These are phyloP conservation scores for Hypoxylon cercidicola DNA, from an alignment of 495 filamentous ascomycete species.

Conservation along the genomic window DNA sequence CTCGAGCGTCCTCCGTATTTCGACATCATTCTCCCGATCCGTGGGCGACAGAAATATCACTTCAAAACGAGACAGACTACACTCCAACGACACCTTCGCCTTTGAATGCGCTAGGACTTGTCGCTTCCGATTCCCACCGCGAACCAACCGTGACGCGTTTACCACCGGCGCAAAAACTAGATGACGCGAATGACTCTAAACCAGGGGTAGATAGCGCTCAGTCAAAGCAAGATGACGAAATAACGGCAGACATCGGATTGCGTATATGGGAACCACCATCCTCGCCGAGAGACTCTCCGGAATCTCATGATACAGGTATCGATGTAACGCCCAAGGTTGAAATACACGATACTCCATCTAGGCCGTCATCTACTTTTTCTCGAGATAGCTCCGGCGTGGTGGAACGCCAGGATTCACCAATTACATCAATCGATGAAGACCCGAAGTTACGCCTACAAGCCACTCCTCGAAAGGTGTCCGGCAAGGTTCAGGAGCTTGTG, in stretches of 20 bases:
- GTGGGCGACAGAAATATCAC: slow-evolving; percentile 54
- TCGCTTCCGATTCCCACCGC: neutral
- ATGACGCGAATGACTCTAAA: neutral
- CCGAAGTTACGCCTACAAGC: slow-evolving; percentile 44
- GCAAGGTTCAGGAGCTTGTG: slow-evolving; percentile 60
- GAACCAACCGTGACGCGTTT: neutral
- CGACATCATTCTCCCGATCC: slow-evolving; percentile 65
- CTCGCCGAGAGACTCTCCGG: neutral
- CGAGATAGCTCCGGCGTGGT: slow-evolving; percentile 53
- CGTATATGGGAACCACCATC: slow-evolving; percentile 10
- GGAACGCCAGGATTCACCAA: slow-evolving; percentile 58
- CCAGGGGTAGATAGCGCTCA: neutral
- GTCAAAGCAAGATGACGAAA: neutral
- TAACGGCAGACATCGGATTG: neutral
- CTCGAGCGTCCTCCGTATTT: slow-evolving; percentile 47
- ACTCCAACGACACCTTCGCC: slow-evolving; percentile 4
- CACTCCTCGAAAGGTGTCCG: slow-evolving; percentile 43
- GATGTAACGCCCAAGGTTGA: slow-evolving; percentile 21
- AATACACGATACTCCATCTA: slow-evolving; percentile 43
- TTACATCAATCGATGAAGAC: slow-evolving; percentile 66
- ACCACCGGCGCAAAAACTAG: slow-evolving; percentile 1
- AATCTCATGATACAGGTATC: slow-evolving; percentile 8
- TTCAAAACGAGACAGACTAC: slow-evolving; percentile 17
- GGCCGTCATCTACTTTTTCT: slow-evolving; percentile 54
- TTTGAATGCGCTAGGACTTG: slow-evolving; percentile 9